phyloP scores from a whole-genome alignment of 1,284 basidiomycete species.

The Sparassis latifolia region DNA sequence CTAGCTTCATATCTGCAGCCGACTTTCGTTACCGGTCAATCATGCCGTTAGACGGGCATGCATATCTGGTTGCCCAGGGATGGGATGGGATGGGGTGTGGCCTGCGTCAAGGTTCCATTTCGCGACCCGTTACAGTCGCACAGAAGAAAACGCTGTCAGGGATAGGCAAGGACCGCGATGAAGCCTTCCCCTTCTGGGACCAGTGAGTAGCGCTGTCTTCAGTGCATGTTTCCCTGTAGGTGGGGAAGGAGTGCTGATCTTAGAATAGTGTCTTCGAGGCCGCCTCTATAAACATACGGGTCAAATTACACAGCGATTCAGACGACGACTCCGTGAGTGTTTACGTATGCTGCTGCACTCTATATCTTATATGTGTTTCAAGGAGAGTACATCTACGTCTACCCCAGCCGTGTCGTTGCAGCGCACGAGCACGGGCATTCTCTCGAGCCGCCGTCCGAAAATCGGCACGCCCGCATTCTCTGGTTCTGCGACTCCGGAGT shows the following conservation, averaged over 20 bases:
- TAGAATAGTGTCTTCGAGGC: conserved; percentile 63
- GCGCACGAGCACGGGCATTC: conserved; percentile 70
- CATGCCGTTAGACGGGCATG: conserved; percentile 75
- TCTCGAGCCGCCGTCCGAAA: conserved; percentile 63
- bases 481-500: conserved; percentile 38
- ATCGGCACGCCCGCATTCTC: conserved; percentile 42
- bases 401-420: conserved; percentile 29
- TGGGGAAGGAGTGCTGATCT: not conserved
- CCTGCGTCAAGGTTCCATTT: conserved; percentile 61
- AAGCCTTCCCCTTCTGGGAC: conserved; percentile 95
- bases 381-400: conserved; percentile 22
- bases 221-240: not conserved
- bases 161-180: conserved; percentile 86
- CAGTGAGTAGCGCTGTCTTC: conserved; percentile 51
- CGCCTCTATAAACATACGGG: conserved; percentile 71
- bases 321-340: conserved; percentile 36
- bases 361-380: not conserved
- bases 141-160: conserved; percentile 83
- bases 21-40: not conserved
- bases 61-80: conserved; percentile 76
- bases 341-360: conserved; percentile 6
- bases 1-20: not conserved
- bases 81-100: conserved; percentile 83
- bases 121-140: conserved; percentile 68
- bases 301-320: conserved; percentile 51